phyloP scores from a whole-genome alignment of 805 yeast species.

The Wickerhamiella sorbophila region DNA sequence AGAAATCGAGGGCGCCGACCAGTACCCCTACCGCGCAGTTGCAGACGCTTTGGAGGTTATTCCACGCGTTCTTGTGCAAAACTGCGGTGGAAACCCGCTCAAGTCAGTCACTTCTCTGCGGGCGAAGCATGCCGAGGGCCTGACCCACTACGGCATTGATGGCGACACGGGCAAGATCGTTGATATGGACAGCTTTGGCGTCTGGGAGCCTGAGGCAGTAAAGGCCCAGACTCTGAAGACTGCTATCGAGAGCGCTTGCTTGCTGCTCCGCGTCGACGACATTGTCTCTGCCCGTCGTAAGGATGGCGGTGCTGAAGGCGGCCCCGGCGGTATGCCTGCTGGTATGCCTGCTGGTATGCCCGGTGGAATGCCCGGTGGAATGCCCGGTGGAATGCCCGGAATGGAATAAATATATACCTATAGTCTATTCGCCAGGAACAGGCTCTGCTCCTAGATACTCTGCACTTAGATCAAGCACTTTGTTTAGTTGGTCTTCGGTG shows the following conservation, averaged over 20 bases:
- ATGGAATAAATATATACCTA: slow-evolving; percentile 1
- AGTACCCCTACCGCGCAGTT: slow-evolving; percentile 98
- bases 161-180: slow-evolving; percentile 91
- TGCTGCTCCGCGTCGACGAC: slow-evolving; percentile 90
- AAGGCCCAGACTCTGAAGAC: slow-evolving; percentile 95
- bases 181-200: slow-evolving; percentile 90
- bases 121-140: slow-evolving; percentile 92
- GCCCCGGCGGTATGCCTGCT: slow-evolving; percentile 15
- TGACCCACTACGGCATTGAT: slow-evolving; percentile 75
- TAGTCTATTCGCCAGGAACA: slow-evolving; percentile 12
- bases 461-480: slow-evolving; percentile 42
- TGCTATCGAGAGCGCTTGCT: slow-evolving; percentile 93
- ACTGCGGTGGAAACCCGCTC: slow-evolving; percentile 95
- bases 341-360: slow-evolving; percentile 13
- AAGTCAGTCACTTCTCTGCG: slow-evolving; percentile 78
- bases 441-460: slow-evolving; percentile 26
- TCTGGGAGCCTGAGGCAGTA: slow-evolving; percentile 98
- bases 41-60: slow-evolving; percentile 98
- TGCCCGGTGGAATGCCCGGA: slow-evolving; percentile 13
- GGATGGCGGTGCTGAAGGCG: slow-evolving; percentile 13
- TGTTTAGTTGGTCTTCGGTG: slow-evolving; percentile 47
- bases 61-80: slow-evolving; percentile 93
- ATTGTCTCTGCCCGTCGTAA: slow-evolving; percentile 90
- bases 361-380: slow-evolving; percentile 16
- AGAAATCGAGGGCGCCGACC: slow-evolving; percentile 83